A percentile compares a stretch with the other conserved stretches of the same genome.
These are phyloP conservation scores for Colletotrichum spaethianum DNA, from an alignment of 2,329 filamentous ascomycete species.

Conservation along the genomic window DNA sequence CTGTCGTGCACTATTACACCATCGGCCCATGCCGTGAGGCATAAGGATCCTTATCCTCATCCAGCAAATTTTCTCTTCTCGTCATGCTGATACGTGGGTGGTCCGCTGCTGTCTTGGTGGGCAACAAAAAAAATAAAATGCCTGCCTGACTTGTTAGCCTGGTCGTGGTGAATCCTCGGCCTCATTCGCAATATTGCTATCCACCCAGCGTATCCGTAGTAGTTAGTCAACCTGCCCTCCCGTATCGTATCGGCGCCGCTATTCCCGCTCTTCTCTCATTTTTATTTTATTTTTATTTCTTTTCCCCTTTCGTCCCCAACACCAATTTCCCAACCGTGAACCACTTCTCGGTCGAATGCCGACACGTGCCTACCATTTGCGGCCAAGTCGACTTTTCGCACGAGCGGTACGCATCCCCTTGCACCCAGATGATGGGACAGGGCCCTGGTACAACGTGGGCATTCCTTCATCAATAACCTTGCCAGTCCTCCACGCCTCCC, in stretches of 20 bases:
- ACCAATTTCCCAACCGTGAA: slow-evolving; percentile 25
- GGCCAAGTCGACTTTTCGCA: slow-evolving; percentile 2
- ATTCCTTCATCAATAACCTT: slow-evolving; percentile 13
- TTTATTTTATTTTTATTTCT: background rate
- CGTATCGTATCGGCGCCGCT: slow-evolving; percentile 36
- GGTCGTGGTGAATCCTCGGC: slow-evolving; percentile 37
- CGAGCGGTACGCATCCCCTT: background rate
- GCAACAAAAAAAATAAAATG: slow-evolving; percentile 7
- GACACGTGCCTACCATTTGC: slow-evolving; percentile 33
- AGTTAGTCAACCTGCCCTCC: background rate
- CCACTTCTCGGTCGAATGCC: slow-evolving; percentile 39
- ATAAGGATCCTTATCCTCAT: background rate
- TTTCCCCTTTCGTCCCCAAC: background rate
- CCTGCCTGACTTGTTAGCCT: slow-evolving; percentile 28
- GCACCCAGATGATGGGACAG: slow-evolving; percentile 4
- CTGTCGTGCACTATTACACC: slow-evolving; percentile 15
- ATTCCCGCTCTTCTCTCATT: slow-evolving; percentile 33
- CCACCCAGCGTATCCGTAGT: slow-evolving; percentile 31
- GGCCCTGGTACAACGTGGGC: slow-evolving; percentile 13
- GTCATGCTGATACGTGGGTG: slow-evolving; percentile 3
- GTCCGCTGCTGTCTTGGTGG: slow-evolving; percentile 5
- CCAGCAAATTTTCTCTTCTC: background rate
- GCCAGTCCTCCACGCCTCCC: slow-evolving; percentile 13
- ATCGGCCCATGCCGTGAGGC: slow-evolving; percentile 8
- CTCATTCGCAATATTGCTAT: slow-evolving; percentile 41